Evolutionary conservation across 257 asterid genomes (phyloP).

Genomic region (Penstemon davidsonii): DNA sequence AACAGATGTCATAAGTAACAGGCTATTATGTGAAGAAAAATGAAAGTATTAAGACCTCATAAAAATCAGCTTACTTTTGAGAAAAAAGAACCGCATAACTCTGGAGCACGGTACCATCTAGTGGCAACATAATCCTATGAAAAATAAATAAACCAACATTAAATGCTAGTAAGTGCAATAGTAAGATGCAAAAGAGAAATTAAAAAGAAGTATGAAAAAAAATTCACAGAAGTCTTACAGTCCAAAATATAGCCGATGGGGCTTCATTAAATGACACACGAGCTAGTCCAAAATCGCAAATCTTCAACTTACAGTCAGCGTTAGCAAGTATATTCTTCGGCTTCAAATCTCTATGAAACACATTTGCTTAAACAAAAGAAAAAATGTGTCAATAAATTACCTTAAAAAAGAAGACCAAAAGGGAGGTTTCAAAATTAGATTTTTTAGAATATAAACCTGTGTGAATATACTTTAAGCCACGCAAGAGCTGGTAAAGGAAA

Average conservation of each 20-base stretch:
- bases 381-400: conserved; percentile 22
- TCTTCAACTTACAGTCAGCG: conserved; percentile 96
- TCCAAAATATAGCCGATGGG: conserved; percentile 97
- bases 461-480: conserved; percentile 86
- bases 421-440: conserved; percentile 8
- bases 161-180: conserved; percentile 23
- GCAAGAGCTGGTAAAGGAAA: conserved; percentile 90
- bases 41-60: conserved; percentile 4
- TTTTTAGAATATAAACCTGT: conserved; percentile 48
- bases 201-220: background rate
- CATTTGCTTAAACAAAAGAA: conserved; percentile 60
- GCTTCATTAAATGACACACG: conserved; percentile 96
- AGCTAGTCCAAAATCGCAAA: conserved; percentile 96
- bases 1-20: conserved; percentile 2
- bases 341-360: conserved; percentile 91
- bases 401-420: background rate
- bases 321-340: conserved; percentile 96
- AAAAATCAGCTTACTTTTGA: conserved; percentile 70
- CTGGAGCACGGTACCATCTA: conserved; percentile 98
- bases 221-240: conserved; percentile 47
- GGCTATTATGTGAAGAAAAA: conserved; percentile 8
- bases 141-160: conserved; percentile 26
- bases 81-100: conserved; percentile 94
- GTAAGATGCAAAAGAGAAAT: conserved; percentile 16
- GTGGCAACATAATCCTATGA: conserved; percentile 97